Evolutionary conservation across 495 filamentous ascomycete species (phyloP), one percentile per base, ranked within the genome.

Genomic region (Aspergillus egyptiacus): DNA sequence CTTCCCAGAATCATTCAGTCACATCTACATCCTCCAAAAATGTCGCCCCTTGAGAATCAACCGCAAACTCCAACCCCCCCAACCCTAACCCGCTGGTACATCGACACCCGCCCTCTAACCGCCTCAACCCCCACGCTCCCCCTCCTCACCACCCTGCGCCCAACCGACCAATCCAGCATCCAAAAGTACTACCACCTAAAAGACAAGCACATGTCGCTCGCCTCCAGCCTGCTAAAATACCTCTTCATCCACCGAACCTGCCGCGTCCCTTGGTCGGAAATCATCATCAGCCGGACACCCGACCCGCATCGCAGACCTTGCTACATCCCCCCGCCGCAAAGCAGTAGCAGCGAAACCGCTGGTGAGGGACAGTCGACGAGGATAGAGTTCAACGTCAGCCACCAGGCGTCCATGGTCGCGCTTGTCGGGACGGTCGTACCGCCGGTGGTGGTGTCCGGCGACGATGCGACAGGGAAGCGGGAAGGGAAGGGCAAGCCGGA

Each of bases 341-440:
- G 0, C 56, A 41, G 13, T 6, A 42, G 13, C 13, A 18, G 9
- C 14, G 39, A 9, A 43, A 63, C 42, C 5, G 14, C 15, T n/a
- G n/a, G n/a, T n/a, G n/a, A n/a, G n/a, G n/a, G n/a, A 4, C 30
- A n/a, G 31, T 54, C 33, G 38, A 11, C 55, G 1, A 64, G 67
- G 19, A 71, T 91, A 14, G 77, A 85, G 46, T 95, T 96, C 76
- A 96, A 96, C 61, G 85, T 95, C 46, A 86, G 80, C 44, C 90
- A 96, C 60, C 90, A 95, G 63, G 85, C 84, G 11, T 87, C 86
- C 0, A 65, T 95, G 9, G 88, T 91, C 8, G 75, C 78, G 5
- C 58, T 87, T 3, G 74, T 79, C 4, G 83, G 80, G 28, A 67
- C 66, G 0, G 48, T 57, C 47, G 49, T 31, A 27, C 40, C 30